A percentile compares a stretch with the other conserved stretches of the same genome.
Conservation (phyloP, 768 basidiomycete genomes). For the Mycena pura region DNA sequence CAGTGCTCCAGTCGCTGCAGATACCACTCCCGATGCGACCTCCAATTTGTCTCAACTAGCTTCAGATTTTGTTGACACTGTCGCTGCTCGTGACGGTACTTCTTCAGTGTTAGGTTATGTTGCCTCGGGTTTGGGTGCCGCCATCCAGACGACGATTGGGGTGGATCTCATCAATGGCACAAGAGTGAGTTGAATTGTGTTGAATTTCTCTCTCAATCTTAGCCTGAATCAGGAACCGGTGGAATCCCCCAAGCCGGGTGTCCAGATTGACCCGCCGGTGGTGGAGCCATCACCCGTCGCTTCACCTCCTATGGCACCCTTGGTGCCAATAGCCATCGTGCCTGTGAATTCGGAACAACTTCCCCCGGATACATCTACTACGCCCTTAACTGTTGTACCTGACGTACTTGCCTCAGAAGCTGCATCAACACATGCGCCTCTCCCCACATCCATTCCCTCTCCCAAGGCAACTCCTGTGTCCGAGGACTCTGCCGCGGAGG, state of each 20-base stretch:
- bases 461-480: background rate
- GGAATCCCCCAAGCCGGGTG: constrained; percentile 24
- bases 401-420: background rate
- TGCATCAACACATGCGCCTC: constrained; percentile 31
- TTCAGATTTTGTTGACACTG: constrained; percentile 45
- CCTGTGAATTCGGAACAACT: constrained; percentile 48
- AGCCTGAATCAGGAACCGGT: constrained; percentile 29
- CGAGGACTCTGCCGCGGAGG: too few relatives aligned
- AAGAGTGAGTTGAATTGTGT: constrained; percentile 34
- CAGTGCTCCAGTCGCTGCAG: constrained; percentile 10
- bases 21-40: constrained; percentile 15
- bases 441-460: background rate
- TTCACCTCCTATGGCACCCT: constrained; percentile 34
- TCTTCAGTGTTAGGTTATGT: constrained; percentile 47
- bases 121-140: constrained; percentile 47
- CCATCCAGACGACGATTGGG: constrained; percentile 45
- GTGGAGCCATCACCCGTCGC: constrained; percentile 4
- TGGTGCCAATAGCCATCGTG: constrained; percentile 44
- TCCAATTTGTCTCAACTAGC: constrained; percentile 39
- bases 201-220: background rate
- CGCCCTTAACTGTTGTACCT: background rate
- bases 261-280: constrained; percentile 4
- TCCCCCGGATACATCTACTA: background rate
- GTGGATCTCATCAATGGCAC: constrained; percentile 46
- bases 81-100: constrained; percentile 46